Evolutionary conservation across 345 rosid genomes (phyloP).

Genomic region (Citrus trifoliata): DNA sequence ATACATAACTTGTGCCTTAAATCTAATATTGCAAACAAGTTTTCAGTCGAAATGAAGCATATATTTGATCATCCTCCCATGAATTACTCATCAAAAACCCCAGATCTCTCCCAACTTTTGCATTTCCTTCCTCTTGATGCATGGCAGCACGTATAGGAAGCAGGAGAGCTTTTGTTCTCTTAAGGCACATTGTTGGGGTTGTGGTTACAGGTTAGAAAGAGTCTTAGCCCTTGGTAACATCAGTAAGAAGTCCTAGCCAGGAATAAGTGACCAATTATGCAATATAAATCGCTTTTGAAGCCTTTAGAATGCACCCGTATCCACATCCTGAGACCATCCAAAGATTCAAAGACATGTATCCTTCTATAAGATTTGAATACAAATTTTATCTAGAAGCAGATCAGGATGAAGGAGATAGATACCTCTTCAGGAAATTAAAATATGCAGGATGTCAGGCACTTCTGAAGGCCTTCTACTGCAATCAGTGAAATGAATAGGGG

Average conservation of each 20-base stretch:
- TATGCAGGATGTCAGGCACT: slow-evolving; percentile 7
- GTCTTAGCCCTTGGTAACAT: background rate
- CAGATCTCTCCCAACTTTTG: background rate
- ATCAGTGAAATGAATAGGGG: slow-evolving; percentile 5
- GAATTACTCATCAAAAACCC: background rate
- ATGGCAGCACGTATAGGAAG: slow-evolving; percentile 1
- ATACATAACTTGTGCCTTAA: background rate
- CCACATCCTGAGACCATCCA: slow-evolving; percentile 32
- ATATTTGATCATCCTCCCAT: background rate
- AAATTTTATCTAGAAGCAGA: background rate
- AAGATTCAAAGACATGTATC: background rate
- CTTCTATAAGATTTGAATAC: background rate
- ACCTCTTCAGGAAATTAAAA: slow-evolving; percentile 1
- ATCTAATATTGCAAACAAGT: background rate
- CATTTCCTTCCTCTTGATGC: background rate
- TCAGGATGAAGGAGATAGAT: background rate
- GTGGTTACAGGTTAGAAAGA: slow-evolving; percentile 17
- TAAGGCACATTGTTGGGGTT: background rate
- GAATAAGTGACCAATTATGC: slow-evolving; percentile 10
- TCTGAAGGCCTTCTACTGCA: background rate
- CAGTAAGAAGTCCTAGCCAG: background rate
- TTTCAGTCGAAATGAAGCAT: background rate
- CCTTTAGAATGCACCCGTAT: background rate
- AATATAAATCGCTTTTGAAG: background rate
- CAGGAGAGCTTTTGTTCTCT: slow-evolving; percentile 13